Evolutionary conservation across 2,329 filamentous ascomycete species (phyloP), one percentile per base, ranked within the genome.

Genomic region (Hypoxylon sp.): DNA sequence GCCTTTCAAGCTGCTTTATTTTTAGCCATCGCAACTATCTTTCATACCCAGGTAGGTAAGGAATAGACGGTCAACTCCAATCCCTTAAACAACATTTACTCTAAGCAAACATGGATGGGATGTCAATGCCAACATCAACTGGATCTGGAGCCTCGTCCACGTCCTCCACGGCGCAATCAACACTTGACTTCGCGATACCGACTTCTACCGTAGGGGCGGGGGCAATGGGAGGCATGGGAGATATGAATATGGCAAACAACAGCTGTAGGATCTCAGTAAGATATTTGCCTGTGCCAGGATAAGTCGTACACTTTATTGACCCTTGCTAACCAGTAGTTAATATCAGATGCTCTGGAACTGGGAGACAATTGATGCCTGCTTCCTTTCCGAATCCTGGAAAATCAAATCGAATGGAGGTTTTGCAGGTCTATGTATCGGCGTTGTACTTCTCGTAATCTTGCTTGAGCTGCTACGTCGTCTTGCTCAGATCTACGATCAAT

Each of bases 261-360:
- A 34, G 23, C 34, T 75, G 75, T 63, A 71, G 70, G 60, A 60
- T 75, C 36, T 73, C 72, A 21, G 75, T 76, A 69, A 69, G 72
- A 55, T 30, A 45, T 32, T 23, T 7, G 5, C 28, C 19, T 46
- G 19, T 14, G 14, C 32, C 14, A 1, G 4, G 19, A 34, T 30
- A 5, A 36, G 2, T 19, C n/a, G 3, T 11, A 14, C 5, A 41
- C 17, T 7, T 28, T 11, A 6, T 36, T 7, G 2, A 34, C 11
- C 7, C 3, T 53, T 5, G 17, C 59, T 68, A 43, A 64, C 23
- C 36, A 2, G 5, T n/a, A 1, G 10, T 6, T 10, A 2, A 3
- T 17, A 1, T 1, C 60, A 92, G 90, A 94, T 94, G 91, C 82
- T 93, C 32, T 93, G 91, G 91, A 94, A 94, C 79, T 93, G 91